phyloP scores from a whole-genome alignment of 768 basidiomycete species.

The Tricholoma bakamatsutake region DNA sequence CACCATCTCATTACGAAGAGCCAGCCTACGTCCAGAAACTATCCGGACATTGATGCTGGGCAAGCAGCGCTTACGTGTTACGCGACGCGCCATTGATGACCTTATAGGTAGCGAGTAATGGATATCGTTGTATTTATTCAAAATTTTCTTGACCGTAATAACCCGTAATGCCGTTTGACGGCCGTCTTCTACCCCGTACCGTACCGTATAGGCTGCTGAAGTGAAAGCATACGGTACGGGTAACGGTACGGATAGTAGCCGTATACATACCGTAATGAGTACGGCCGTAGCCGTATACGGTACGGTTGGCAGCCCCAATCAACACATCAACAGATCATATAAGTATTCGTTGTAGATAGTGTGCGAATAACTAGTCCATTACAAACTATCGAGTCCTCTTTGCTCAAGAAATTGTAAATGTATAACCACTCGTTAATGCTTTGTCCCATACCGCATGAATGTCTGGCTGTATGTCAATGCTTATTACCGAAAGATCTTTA shows the following conservation, averaged over 20 bases:
- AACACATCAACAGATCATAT: no score
- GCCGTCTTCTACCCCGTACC: not conserved
- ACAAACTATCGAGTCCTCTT: no score
- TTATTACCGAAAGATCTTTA: no score
- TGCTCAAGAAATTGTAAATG: no score
- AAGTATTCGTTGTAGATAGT: no score
- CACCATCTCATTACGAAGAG: conserved; percentile 9
- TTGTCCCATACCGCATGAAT: no score
- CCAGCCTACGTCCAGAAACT: conserved; percentile 10
- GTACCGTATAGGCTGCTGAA: not conserved
- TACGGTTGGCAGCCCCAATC: not conserved
- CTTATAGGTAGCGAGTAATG: not conserved
- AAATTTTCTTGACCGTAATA: not conserved
- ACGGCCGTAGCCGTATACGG: not conserved
- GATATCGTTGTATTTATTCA: not conserved
- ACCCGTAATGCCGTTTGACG: not conserved
- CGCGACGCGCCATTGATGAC: no score
- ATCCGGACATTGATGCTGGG: conserved; percentile 2
- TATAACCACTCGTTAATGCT: no score
- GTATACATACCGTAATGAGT: not conserved
- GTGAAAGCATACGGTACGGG: not conserved
- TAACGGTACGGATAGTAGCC: not conserved
- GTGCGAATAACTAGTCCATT: no score
- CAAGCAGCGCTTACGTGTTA: no score
- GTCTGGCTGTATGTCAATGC: no score